Conservation (phyloP, 2,329 filamentous ascomycete genomes). For the Helminthosporium solani region DNA sequence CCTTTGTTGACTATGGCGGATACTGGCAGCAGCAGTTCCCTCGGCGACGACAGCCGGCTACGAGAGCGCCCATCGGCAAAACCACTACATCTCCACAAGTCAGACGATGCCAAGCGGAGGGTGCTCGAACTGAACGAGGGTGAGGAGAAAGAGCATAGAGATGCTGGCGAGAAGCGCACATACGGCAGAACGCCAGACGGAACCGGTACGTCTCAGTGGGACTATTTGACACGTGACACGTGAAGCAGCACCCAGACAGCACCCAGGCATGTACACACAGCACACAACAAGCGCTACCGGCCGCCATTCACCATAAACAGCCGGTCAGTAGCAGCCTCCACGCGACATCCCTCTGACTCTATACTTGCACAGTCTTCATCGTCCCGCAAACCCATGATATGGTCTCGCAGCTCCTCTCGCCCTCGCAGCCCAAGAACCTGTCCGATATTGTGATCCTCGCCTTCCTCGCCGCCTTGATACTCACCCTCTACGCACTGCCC, state of each 20-base stretch:
- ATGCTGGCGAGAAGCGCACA: constrained; percentile 68
- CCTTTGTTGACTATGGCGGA: constrained; percentile 30
- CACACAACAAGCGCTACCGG: too few species aligned
- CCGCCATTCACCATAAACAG: background rate
- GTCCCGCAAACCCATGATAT: constrained; percentile 97
- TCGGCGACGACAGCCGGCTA: constrained; percentile 31
- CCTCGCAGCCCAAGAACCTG: constrained; percentile 90
- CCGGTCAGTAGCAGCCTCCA: constrained; percentile 5
- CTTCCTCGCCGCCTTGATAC: constrained; percentile 73
- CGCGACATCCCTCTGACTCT: constrained; percentile 18
- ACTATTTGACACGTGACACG: too few species aligned
- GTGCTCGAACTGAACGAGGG: constrained; percentile 53
- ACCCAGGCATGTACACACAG: background rate
- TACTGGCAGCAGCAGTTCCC: constrained; percentile 9
- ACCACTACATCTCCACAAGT: constrained; percentile 27
- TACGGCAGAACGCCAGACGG: constrained; percentile 90
- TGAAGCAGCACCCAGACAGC: too few species aligned
- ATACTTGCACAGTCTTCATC: constrained; percentile 70
- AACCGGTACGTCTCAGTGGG: constrained; percentile 65
- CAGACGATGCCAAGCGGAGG: constrained; percentile 46
- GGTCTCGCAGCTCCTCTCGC: constrained; percentile 95
- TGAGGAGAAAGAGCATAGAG: constrained; percentile 49
- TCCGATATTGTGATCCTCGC: constrained; percentile 79
- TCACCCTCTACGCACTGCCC: constrained; percentile 73
- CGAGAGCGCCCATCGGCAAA: constrained; percentile 33